These are phyloP conservation scores for Phytophthora fragariaefolia DNA, from an alignment of 352 stramenopile species.

Conservation along the genomic window DNA sequence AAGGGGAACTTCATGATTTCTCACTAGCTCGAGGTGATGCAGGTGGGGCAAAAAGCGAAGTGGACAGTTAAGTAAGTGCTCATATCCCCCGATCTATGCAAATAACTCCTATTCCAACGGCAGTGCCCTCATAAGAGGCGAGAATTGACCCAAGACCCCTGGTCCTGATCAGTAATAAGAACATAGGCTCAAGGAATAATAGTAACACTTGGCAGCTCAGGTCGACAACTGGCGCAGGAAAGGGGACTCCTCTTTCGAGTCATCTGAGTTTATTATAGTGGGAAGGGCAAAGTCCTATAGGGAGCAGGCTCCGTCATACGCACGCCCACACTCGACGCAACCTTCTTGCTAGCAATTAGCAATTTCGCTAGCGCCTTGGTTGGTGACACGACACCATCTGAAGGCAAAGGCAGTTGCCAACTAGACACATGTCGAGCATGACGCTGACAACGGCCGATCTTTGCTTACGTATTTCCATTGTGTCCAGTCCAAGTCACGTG, in stretches of 20 bases:
- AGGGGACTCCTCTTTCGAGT: constrained; percentile 5
- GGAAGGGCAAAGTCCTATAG: constrained; percentile 10
- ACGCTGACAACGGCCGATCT: not conserved
- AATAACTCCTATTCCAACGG: constrained; percentile 9
- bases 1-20: constrained; percentile 46
- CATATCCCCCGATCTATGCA: constrained; percentile 10
- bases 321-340: constrained; percentile 8
- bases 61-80: constrained; percentile 10
- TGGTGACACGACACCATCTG: constrained; percentile 2
- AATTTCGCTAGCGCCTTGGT: constrained; percentile 7
- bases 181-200: constrained; percentile 15
- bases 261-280: not conserved
- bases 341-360: not conserved
- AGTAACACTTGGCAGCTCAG: constrained; percentile 25
- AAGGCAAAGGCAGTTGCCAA: constrained; percentile 1
- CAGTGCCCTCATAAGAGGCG: constrained; percentile 12
- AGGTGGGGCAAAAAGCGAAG: constrained; percentile 27
- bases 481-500: too few species aligned
- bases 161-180: constrained; percentile 35
- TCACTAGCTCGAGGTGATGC: constrained; percentile 2
- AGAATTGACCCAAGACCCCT: constrained; percentile 12
- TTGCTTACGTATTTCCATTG: not conserved
- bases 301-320: not conserved
- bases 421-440: not conserved
- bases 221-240: constrained; percentile 7